Percentiles rank a stretch among this genome's conserved stretches.
phyloP scores from a whole-genome alignment of 176 grass and related monocot genomes.

The Chloris gayana region DNA sequence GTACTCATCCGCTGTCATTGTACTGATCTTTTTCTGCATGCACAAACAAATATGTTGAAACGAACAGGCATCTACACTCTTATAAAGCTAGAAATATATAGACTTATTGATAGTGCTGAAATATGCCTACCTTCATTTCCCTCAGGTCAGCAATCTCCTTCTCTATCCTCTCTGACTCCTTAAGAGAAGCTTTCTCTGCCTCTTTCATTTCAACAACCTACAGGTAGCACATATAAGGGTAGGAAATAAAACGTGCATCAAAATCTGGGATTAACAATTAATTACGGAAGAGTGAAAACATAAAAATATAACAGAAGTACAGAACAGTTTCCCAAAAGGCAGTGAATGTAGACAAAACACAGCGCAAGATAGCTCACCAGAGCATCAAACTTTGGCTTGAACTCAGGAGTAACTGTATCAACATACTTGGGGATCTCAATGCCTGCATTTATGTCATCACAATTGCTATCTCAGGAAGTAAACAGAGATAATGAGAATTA shows the following conservation, averaged over 20 bases:
- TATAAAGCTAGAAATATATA: not conserved
- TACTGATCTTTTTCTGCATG: constrained; percentile 86
- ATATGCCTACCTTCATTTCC: constrained; percentile 71
- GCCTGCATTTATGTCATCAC: constrained; percentile 60
- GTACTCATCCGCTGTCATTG: constrained; percentile 84
- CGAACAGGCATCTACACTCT: not conserved
- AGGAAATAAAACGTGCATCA: not conserved
- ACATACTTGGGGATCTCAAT: constrained; percentile 90
- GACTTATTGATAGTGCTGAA: not conserved
- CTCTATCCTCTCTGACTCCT: constrained; percentile 73
- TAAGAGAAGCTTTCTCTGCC: constrained; percentile 65
- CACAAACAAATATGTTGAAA: constrained; percentile 25
- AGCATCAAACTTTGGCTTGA: constrained; percentile 88
- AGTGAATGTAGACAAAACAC: constrained; percentile 40
- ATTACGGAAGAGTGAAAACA: not conserved
- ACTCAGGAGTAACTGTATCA: constrained; percentile 86
- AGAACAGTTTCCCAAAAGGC: constrained; percentile 27
- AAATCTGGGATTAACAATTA: not conserved
- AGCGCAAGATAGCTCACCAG: constrained; percentile 48
- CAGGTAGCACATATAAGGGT: not conserved
- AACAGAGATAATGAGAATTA: not conserved
- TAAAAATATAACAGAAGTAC: constrained; percentile 9
- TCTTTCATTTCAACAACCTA: constrained; percentile 79
- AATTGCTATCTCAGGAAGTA: constrained; percentile 16
- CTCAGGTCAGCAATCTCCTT: constrained; percentile 79